phyloP scores from a whole-genome alignment of 2,329 filamentous ascomycete genomes.

The Dactylonectria macrodidyma region DNA sequence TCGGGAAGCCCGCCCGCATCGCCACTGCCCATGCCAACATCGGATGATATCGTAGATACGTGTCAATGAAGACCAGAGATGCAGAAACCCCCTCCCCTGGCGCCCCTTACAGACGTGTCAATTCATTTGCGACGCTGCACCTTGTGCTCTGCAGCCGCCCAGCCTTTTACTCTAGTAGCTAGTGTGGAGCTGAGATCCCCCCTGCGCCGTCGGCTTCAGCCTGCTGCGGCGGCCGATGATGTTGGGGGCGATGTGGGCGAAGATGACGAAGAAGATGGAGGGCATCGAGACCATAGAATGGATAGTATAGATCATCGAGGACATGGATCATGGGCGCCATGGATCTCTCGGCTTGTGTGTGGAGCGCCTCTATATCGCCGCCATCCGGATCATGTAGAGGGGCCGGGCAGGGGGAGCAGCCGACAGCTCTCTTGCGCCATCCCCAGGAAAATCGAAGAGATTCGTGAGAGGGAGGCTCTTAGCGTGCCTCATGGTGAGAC shows the following conservation, averaged over 20 bases:
- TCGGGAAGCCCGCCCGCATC: conserved; percentile 29
- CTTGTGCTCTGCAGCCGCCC: background rate
- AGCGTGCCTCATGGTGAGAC: conserved; percentile 45
- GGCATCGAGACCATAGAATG: background rate
- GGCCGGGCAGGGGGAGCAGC: background rate
- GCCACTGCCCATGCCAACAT: conserved; percentile 45
- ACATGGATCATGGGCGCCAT: background rate
- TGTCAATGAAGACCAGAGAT: conserved; percentile 32
- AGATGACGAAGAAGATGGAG: background rate
- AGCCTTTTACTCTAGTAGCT: background rate
- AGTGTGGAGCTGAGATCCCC: background rate
- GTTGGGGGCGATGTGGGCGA: background rate
- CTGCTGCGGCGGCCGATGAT: conserved; percentile 9
- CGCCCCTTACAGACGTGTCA: conserved; percentile 30
- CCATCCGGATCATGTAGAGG: background rate
- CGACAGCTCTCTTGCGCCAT: conserved; percentile 13
- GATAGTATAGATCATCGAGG: too few relatives aligned
- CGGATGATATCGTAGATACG: conserved; percentile 48
- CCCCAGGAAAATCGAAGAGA: conserved; percentile 34
- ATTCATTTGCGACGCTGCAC: conserved; percentile 3
- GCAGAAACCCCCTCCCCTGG: conserved; percentile 7
- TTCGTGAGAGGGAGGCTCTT: conserved; percentile 23
- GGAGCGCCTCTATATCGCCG: background rate
- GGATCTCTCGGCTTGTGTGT: background rate
- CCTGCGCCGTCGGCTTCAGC: conserved; percentile 3